Base-by-base conservation (phyloP, 139 green algal species). In the Micromonas pusilla region DNA sequence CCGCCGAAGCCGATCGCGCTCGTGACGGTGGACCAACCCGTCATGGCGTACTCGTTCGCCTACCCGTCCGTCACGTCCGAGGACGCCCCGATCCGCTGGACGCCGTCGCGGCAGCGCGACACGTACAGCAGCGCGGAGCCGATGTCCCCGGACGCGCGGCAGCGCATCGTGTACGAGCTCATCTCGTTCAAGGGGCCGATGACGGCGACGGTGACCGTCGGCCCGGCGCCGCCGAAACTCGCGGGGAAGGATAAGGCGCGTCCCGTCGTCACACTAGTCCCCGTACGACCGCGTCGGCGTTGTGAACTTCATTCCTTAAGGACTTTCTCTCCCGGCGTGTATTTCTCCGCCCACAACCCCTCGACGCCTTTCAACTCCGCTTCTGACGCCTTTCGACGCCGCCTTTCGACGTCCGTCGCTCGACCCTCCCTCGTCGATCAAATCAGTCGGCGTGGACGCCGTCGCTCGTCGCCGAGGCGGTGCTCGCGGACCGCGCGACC, bases 401-500 rank as follows among this genome's bases (percentile, higher is more conserved):
- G n/a, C n/a, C n/a, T n/a, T n/a, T n/a, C n/a, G n/a, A n/a, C n/a
- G n/a, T n/a, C n/a, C n/a, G n/a, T n/a, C n/a, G n/a, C n/a, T n/a
- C n/a, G n/a, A n/a, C n/a, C n/a, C n/a, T n/a, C n/a, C n/a, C n/a
- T n/a, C n/a, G 45, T 57, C 45, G 45, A 57, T 57, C 45, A 57
- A 57, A 75, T 34, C n/a, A n/a, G n/a, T n/a, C n/a, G 37, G 68
- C 60, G 19, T 75, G 87, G 2, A 85, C 80, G 63, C 83, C 68
- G n/a, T 33, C 16, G 53, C 20, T 57, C 31, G 78, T 73, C 33
- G 53, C 53, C 38, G 36, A 70, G 25, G 65, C 28, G 6, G 33
- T 72, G 23, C 26, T 77, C 34, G 60, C 52, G 45, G 33, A 68
- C 78, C 91, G 85, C 80, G 94, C 91, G n/a, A 96, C 91, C 1